A percentile compares a stretch with the other conserved stretches of the same genome.
Evolutionary conservation across 129 eudicot species (phyloP).

Genomic region (sunflower (Helianthus annuus)): HanXRQr2.0-SUNRISE NC_035439.2:107503029-107503528

Average conservation of each 20-base stretch:
- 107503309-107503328: slow-evolving; percentile 83
- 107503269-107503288: slow-evolving; percentile 48
- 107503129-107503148: slow-evolving; percentile 50
- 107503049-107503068: slow-evolving; percentile 64
- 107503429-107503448: slow-evolving; percentile 68
- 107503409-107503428: slow-evolving; percentile 84
- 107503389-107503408: slow-evolving; percentile 93
- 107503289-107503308: slow-evolving; percentile 82
- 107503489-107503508: slow-evolving; percentile 65
- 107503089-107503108: slow-evolving; percentile 61
- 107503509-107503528: slow-evolving; percentile 87
- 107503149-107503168: slow-evolving; percentile 70
- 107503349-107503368: slow-evolving; percentile 80
- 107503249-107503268: not conserved
- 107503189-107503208: slow-evolving; percentile 74
- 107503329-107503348: slow-evolving; percentile 69
- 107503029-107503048: slow-evolving; percentile 63
- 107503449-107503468: slow-evolving; percentile 68
- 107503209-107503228: slow-evolving; percentile 34
- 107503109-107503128: slow-evolving; percentile 84
- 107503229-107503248: not conserved
- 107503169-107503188: slow-evolving; percentile 75
- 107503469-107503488: slow-evolving; percentile 61
- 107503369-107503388: slow-evolving; percentile 66
- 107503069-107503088: slow-evolving; percentile 78